Base-by-base conservation (phyloP, 257 asterid genomes). In the Orobanche coerulescens region DNA sequence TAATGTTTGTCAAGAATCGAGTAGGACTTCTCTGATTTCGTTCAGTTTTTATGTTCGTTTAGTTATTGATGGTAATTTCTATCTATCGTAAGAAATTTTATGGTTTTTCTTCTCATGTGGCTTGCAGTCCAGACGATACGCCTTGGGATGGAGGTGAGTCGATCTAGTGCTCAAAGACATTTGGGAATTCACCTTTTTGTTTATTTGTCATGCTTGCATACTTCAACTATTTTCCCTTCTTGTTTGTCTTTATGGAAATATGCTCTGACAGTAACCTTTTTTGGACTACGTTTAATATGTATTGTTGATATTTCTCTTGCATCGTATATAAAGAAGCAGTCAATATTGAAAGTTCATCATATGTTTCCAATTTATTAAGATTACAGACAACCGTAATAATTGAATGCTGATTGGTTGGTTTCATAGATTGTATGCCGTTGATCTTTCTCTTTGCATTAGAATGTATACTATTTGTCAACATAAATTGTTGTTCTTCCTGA, bases 91-190 rank as follows among this genome's bases (percentile, higher is more conserved):
- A 70, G 53, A 26, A 57, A 52, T 31, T 65, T 58, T 71, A 24
- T 65, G 53, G 62, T 69, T 67, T 57, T 39, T 49, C 42, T 50
- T 66, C 44, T 71, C 64, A 39, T 67, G 77, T 77, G 69, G 57
- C 36, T 64, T 67, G 82, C 83, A 84, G 94, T 64, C 94, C 94
- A 43, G 94, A 87, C 75, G 95, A 86, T 75, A 84, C 95, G 30
- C 87, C 90, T 50, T 87, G 95, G 95, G 95, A 87, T 73, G 95
- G 88, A 79, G 95, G 95, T 87, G 69, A 78, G 87, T 74, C 58
- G 15, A 61, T 64, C 63, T 69, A 53, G 57, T 64, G 30, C 44
- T 72, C 36, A 11, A 36, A 36, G 1, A 47, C 14, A 50, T 42
- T 68, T 10, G 22, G 39, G 12, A 39, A 48, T 40, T 50, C n/a